Base-by-base conservation (phyloP, 73 alveolate genomes). In the Symbiodinium pilosum region DNA sequence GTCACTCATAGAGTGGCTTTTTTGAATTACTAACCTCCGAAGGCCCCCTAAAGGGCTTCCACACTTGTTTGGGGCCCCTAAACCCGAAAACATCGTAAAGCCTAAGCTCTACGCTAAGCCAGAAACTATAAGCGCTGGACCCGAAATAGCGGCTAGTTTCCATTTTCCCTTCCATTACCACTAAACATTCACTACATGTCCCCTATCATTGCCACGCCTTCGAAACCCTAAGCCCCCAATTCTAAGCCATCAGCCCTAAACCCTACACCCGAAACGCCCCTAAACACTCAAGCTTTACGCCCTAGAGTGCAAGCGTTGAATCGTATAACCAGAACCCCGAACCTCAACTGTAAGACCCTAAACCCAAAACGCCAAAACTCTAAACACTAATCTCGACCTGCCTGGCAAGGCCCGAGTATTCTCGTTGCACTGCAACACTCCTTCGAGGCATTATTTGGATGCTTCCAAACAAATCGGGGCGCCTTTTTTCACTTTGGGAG, bases 401-500 rank as follows among this genome's bases (percentile, higher is more conserved):
- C 24, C 44, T 32, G 16, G 14, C 30, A 11, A 89, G 96, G 96
- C 43, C 96, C 96, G 11, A 89, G 96, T 52, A 89, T 89, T 41
- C 87, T 89, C 32, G 96, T 89, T 14, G 96, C 96, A 24, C 75
- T 89, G 73, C 96, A 89, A 75, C 96, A 89, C 39, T 64, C 87
- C 83, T 89, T 89, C 64, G 96, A 89, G 87, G 95, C 43, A 7
- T 52, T 1, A 20, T 28, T 28, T n/a, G n/a, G n/a, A n/a, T n/a
- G n/a, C n/a, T n/a, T n/a, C n/a, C n/a, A n/a, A n/a, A n/a, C n/a
- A n/a, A n/a, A n/a, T n/a, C 2, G 69, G 69, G 64, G 64, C 16
- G 64, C 16, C 16, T 47, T 47, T 47, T 16, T 47, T 47, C 64
- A 47, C 16, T 47, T 7, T 11, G 16, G 16, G 64, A n/a, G n/a